These are phyloP conservation scores for Gypsophila paniculata DNA, from an alignment of 179 eudicot genomes.

Conservation along the genomic window DNA sequence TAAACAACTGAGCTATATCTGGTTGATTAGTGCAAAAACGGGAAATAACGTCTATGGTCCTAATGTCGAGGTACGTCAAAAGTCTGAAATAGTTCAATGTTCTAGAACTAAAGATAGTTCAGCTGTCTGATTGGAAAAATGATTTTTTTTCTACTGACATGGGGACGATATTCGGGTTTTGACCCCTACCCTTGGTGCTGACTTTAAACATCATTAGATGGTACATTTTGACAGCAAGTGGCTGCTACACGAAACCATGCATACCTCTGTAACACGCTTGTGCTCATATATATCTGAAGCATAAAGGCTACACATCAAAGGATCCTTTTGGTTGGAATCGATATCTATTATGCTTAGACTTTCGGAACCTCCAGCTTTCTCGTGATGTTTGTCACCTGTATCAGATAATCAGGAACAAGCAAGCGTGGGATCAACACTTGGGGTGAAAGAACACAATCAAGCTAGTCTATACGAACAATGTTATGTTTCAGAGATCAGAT, in stretches of 20 bases:
- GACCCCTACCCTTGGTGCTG: neutral
- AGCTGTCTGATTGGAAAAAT: neutral
- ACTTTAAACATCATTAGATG: neutral
- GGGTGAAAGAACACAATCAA: neutral
- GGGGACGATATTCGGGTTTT: neutral
- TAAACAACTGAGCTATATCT: neutral
- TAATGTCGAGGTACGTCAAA: neutral
- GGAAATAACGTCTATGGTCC: no score
- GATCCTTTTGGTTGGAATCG: slow-evolving; percentile 67
- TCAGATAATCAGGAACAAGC: slow-evolving; percentile 17
- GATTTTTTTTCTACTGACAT: neutral
- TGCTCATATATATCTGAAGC: slow-evolving; percentile 58
- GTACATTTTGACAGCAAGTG: neutral
- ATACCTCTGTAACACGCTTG: slow-evolving; percentile 59
- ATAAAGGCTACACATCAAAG: slow-evolving; percentile 68
- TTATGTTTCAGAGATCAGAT: neutral
- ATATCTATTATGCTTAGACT: slow-evolving; percentile 45
- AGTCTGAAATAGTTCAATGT: neutral
- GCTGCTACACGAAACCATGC: slow-evolving; percentile 16
- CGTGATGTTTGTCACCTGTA: slow-evolving; percentile 44
- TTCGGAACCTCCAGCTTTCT: slow-evolving; percentile 33
- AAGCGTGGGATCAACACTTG: neutral
- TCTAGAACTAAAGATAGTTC: neutral
- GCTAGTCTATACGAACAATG: neutral
- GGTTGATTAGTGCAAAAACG: neutral